Evolutionary conservation across 257 asterid species (phyloP).

Genomic region (Parsonsia alboflavescens): DNA sequence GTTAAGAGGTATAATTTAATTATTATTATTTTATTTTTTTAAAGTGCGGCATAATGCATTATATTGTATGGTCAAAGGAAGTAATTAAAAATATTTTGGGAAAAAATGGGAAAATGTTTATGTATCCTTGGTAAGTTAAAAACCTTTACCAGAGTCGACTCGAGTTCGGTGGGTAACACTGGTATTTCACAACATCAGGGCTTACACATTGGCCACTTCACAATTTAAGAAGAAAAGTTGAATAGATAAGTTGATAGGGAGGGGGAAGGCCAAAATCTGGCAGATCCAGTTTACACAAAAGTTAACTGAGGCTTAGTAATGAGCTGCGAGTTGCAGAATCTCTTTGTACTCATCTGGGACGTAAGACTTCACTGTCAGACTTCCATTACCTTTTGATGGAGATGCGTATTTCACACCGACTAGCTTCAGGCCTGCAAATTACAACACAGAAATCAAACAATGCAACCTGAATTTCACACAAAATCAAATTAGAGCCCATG

Average conservation of each 20-base stretch:
- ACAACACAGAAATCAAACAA: slow-evolving; percentile 4
- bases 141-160: too few relatives aligned
- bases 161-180: not conserved
- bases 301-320: not conserved
- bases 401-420: slow-evolving; percentile 72
- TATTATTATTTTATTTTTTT: too few relatives aligned
- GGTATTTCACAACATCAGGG: not conserved
- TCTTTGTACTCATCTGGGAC: slow-evolving; percentile 42
- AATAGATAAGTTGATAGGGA: not conserved
- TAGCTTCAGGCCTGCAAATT: slow-evolving; percentile 60
- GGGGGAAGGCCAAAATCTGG: not conserved
- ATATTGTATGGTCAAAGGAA: too few relatives aligned
- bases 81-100: too few relatives aligned
- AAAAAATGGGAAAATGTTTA: too few relatives aligned
- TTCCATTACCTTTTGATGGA: slow-evolving; percentile 45
- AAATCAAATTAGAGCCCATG: not conserved
- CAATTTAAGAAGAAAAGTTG: not conserved
- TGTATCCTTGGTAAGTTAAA: too few relatives aligned
- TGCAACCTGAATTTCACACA: not conserved
- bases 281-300: not conserved
- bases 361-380: slow-evolving; percentile 62
- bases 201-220: not conserved
- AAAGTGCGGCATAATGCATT: too few relatives aligned
- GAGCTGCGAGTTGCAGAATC: slow-evolving; percentile 53
- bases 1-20: too few relatives aligned